These are phyloP conservation scores for Globisporangium emineosum DNA, from an alignment of 352 stramenopile species.

Conservation along the genomic window DNA sequence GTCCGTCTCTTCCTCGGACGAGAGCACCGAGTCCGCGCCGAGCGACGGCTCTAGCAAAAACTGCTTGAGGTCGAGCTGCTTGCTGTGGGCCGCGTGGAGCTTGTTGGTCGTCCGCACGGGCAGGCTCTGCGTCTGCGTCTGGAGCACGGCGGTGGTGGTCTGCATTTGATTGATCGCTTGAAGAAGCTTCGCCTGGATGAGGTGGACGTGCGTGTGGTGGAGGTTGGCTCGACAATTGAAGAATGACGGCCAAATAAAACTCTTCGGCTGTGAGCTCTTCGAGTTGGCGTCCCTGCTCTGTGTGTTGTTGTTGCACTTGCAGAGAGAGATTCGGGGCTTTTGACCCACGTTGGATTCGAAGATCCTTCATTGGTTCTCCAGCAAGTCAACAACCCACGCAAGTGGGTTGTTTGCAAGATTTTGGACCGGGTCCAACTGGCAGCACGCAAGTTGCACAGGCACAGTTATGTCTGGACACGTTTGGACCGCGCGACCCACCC, in stretches of 20 bases:
- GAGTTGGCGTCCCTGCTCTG: not conserved
- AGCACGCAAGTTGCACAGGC: too few relatives aligned
- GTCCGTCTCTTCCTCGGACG: conserved; percentile 68
- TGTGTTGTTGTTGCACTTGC: conserved; percentile 12
- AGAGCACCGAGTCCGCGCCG: conserved; percentile 29
- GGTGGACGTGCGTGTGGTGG: too few relatives aligned
- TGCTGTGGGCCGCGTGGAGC: not conserved
- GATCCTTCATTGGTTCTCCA: not conserved
- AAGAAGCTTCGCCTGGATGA: not conserved
- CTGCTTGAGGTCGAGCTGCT: not conserved
- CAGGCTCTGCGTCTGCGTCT: conserved; percentile 43
- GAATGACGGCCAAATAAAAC: conserved; percentile 28
- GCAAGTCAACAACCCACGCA: too few relatives aligned
- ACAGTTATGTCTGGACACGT: too few relatives aligned
- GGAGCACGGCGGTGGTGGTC: conserved; percentile 19
- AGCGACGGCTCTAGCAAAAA: conserved; percentile 15
- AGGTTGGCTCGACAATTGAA: conserved; percentile 28
- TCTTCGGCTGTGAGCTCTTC: too few relatives aligned
- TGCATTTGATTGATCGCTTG: conserved; percentile 1
- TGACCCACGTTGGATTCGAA: not conserved
- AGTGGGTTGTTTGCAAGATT: too few relatives aligned
- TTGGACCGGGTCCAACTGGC: too few relatives aligned
- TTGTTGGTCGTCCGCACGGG: conserved; percentile 18
- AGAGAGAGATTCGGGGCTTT: conserved; percentile 1
- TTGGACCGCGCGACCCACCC: too few relatives aligned